phyloP scores from a whole-genome alignment of 2,329 filamentous ascomycete species.

The Myrmaecium sp. region DNA sequence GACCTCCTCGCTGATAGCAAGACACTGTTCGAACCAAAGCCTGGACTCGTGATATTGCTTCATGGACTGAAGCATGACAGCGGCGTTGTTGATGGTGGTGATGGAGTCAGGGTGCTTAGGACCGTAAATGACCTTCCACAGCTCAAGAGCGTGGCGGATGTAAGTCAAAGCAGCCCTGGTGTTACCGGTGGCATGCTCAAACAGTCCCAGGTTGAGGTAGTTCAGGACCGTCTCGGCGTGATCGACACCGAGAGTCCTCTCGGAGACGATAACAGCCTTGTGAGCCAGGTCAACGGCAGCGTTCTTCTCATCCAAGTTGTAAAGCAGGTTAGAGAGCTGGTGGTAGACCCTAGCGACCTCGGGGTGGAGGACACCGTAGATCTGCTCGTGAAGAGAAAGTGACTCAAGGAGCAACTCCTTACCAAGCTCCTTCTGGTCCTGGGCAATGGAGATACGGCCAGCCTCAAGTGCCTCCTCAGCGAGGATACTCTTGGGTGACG shows the following conservation, averaged over 20 bases:
- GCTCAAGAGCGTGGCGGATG: slow-evolving; percentile 77
- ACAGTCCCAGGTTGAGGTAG: slow-evolving; percentile 89
- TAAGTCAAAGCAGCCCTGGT: slow-evolving; percentile 77
- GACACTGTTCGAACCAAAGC: slow-evolving; percentile 89
- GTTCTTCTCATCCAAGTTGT: slow-evolving; percentile 94
- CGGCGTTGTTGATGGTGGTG: slow-evolving; percentile 96
- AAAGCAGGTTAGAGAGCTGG: slow-evolving; percentile 87
- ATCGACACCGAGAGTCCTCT: slow-evolving; percentile 85
- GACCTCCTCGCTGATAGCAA: slow-evolving; percentile 74
- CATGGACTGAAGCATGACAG: slow-evolving; percentile 92
- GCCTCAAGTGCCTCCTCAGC: slow-evolving; percentile 94
- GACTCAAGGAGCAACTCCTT: slow-evolving; percentile 94
- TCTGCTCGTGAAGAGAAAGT: slow-evolving; percentile 90
- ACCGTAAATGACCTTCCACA: slow-evolving; percentile 97
- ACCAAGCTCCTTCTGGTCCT: slow-evolving; percentile 87
- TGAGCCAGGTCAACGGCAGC: slow-evolving; percentile 87
- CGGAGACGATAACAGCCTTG: slow-evolving; percentile 91
- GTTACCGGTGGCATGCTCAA: slow-evolving; percentile 83
- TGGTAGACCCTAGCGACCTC: slow-evolving; percentile 95
- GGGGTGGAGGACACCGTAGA: slow-evolving; percentile 92
- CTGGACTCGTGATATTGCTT: slow-evolving; percentile 92
- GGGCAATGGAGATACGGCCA: slow-evolving; percentile 86
- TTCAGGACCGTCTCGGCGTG: slow-evolving; percentile 85
- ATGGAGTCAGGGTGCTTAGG: slow-evolving; percentile 90
- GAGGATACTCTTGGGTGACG: slow-evolving; percentile 72